phyloP scores from a whole-genome alignment of 1,139 yeast genomes.

The Pichia cactophila region DNA sequence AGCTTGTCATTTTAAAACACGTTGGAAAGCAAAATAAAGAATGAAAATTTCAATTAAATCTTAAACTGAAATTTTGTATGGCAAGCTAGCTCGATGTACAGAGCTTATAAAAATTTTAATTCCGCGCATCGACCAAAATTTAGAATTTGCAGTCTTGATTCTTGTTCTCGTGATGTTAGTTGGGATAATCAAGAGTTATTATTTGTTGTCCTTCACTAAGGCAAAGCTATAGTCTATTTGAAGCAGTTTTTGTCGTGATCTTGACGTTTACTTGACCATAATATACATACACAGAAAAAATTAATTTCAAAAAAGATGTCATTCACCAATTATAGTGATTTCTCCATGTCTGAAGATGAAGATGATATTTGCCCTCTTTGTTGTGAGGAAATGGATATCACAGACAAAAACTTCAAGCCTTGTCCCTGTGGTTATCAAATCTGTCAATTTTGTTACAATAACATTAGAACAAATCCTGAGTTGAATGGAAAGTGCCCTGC shows the following conservation, averaged over 20 bases:
- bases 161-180: no score
- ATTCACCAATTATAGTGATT: conserved; percentile 31
- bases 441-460: conserved; percentile 96
- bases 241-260: not conserved
- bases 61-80: no score
- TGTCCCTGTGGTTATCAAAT: conserved; percentile 99
- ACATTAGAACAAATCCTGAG: conserved; percentile 91
- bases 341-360: conserved; percentile 60
- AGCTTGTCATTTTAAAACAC: no score
- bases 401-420: conserved; percentile 94
- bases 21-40: no score
- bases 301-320: conserved; percentile 20
- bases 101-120: no score
- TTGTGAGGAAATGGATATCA: conserved; percentile 94
- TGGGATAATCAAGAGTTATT: no score
- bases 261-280: no score
- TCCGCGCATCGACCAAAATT: no score
- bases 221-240: not conserved
- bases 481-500: conserved; percentile 96
- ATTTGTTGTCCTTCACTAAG: not conserved
- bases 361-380: conserved; percentile 88
- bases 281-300: not conserved
- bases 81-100: no score
- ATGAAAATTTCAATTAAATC: not conserved
- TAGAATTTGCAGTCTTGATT: no score